Percentiles rank a stretch among this genome's conserved stretches.
phyloP scores from a whole-genome alignment of 2,329 filamentous ascomycete genomes.

The Colletotrichum viniferum region DNA sequence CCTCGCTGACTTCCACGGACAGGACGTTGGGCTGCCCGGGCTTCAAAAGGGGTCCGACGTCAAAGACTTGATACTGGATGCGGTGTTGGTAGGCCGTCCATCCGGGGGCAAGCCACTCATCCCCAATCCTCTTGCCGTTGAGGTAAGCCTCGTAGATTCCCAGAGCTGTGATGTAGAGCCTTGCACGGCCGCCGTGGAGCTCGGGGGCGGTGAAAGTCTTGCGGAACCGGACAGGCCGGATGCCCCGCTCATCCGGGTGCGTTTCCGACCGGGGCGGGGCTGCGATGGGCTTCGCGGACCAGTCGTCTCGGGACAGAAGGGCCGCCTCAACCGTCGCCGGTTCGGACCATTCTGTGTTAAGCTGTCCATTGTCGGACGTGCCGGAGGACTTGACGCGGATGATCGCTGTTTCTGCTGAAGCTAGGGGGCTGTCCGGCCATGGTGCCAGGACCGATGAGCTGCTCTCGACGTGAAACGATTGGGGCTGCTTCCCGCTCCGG shows the following conservation, averaged over 20 bases:
- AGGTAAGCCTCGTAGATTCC: slow-evolving; percentile 42
- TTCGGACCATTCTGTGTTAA: background rate
- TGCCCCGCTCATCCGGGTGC: background rate
- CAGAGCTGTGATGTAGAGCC: slow-evolving; percentile 39
- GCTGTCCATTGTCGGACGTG: background rate
- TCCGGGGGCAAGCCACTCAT: slow-evolving; percentile 41
- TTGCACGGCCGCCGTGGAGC: slow-evolving; percentile 14
- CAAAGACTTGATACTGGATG: slow-evolving; percentile 46
- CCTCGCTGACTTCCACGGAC: slow-evolving; percentile 52
- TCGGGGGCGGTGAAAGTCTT: background rate
- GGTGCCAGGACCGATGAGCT: slow-evolving; percentile 7
- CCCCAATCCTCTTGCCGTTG: slow-evolving; percentile 37
- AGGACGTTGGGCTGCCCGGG: slow-evolving; percentile 38
- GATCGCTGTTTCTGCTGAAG: slow-evolving; percentile 28
- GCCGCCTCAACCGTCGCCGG: slow-evolving; percentile 1
- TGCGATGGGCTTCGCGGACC: slow-evolving; percentile 4
- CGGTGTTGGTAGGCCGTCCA: slow-evolving; percentile 50
- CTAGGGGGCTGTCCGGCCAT: slow-evolving; percentile 25
- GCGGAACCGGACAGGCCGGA: slow-evolving; percentile 12
- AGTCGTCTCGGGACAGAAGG: background rate
- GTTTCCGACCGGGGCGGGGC: background rate
- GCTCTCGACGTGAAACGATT: background rate
- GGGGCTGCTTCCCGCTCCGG: background rate
- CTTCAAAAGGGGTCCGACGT: slow-evolving; percentile 39
- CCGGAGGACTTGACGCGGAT: slow-evolving; percentile 33